Conservation (phyloP, 192 early-diverging fungal genomes). For the Backusella tuberculispora region DNA sequence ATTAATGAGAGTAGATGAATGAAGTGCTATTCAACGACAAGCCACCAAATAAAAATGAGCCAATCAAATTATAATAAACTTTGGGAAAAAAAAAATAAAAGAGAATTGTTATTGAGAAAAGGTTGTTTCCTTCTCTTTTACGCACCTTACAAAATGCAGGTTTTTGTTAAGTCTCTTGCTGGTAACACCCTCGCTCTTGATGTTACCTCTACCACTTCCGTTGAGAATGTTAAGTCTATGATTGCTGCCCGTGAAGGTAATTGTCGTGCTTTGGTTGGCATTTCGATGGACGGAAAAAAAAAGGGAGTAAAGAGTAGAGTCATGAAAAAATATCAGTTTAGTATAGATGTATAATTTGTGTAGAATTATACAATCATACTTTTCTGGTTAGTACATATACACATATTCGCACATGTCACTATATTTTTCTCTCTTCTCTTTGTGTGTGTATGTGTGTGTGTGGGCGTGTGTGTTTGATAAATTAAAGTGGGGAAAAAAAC, state of each 20-base stretch:
- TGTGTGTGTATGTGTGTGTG: no score
- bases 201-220: conserved; percentile 50
- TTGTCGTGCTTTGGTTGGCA: not conserved
- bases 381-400: conserved; percentile 20
- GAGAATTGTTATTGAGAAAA: not conserved
- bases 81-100: not conserved
- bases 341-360: no score
- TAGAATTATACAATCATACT: not conserved
- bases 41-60: not conserved
- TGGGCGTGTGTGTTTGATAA: no score
- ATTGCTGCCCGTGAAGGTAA: conserved; percentile 56
- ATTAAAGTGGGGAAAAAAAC: not conserved
- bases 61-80: not conserved
- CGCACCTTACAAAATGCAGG: conserved; percentile 49
- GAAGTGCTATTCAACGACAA: not conserved
- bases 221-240: conserved; percentile 58
- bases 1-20: no score
- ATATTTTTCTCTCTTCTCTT: not conserved
- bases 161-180: conserved; percentile 66
- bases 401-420: no score
- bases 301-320: no score
- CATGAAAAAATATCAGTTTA: no score
- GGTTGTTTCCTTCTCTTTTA: conserved; percentile 47
- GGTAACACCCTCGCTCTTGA: conserved; percentile 66
- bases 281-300: no score